Base-by-base conservation (phyloP, 1,284 basidiomycete genomes). In the Porodaedalea pini region DNA sequence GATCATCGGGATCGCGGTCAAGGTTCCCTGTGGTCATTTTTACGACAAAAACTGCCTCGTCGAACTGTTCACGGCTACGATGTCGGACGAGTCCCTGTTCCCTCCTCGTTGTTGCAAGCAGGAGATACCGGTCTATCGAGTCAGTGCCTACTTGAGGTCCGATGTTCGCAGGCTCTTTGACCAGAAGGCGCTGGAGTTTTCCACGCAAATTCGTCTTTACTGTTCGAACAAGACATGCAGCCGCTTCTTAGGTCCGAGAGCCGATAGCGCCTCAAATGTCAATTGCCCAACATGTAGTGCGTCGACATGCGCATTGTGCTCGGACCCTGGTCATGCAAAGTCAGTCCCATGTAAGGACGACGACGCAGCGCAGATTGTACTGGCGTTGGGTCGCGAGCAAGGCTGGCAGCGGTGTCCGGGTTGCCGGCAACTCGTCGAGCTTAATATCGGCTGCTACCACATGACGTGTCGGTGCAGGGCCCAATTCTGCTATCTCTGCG, bases 401-500 rank as follows among this genome's bases (percentile, higher is more conserved):
- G 71, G 74, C 11, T 79, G 78, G 78, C 75, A 78, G 63, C 78
- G 76, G 0, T 80, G 78, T 61, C 77, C 76, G 0, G 71, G 69
- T 3, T 80, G 78, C 62, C 53, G 67, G 0, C 65, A 68, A 17
- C 69, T 79, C 53, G 72, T 80, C 36, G 78, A 80, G 60, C 67
- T 79, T 2, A 61, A 68, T 15, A 60, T 70, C n/a, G 78, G 78
- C 4, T 79, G 78, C 56, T 77, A 73, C 64, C 78, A 79, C 58
- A 79, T 80, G 70, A 79, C 75, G 0, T 80, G 78, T 57, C 68
- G 70, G 15, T 79, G 78, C 65, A 68, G 71, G 8, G 71, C 74
- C n/a, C 64, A 78, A 60, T 79, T 80, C 63, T 80, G 78, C 61
- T 80, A 83, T 60, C 59, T 81, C 2, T 84, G 81, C 61, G 78